Base-by-base conservation (phyloP, 768 basidiomycete species). In the Tulasnella sp. region DNA sequence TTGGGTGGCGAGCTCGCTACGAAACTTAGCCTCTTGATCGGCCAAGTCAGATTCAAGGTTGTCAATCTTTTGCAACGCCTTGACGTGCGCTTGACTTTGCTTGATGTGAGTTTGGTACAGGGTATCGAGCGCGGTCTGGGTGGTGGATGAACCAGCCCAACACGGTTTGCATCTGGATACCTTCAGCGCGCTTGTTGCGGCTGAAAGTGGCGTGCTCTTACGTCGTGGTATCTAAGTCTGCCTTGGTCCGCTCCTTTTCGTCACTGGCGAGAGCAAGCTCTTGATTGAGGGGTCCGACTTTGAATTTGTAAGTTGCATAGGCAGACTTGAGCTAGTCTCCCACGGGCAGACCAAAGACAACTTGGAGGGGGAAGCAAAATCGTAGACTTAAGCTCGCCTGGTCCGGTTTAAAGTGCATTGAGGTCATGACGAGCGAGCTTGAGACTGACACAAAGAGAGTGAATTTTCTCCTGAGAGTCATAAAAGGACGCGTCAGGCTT, bases 281-380 rank as follows among this genome's bases (percentile, higher is more conserved):
- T 80, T 95, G 92, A 5, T 88, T 83, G 16, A 92, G 84, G 1
- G 92, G 88, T 72, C 95, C 90, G 73, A 95, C 79, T 80, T 92
- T 94, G 84, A 95, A 96, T 90, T 90, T 90, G 40, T 88, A 89
- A 8, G 94, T 87, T 5, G 90, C 88, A 75, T 93, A 90, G 1
- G 85, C 80, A 11, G 92, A 90, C 75, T 88, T 85, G 67, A 91
- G n/a, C n/a, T n/a, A n/a, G n/a, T n/a, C n/a, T n/a, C n/a, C n/a
- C n/a, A n/a, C n/a, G n/a, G n/a, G n/a, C n/a, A n/a, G n/a, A n/a
- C n/a, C n/a, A n/a, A n/a, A n/a, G n/a, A n/a, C n/a, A n/a, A n/a
- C n/a, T n/a, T n/a, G n/a, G n/a, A n/a, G n/a, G n/a, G n/a, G n/a
- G n/a, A n/a, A n/a, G n/a, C n/a, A n/a, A n/a, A n/a, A n/a, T n/a